These are phyloP conservation scores for Cytospora mali DNA, from an alignment of 2,329 filamentous ascomycete genomes.

Conservation along the genomic window DNA sequence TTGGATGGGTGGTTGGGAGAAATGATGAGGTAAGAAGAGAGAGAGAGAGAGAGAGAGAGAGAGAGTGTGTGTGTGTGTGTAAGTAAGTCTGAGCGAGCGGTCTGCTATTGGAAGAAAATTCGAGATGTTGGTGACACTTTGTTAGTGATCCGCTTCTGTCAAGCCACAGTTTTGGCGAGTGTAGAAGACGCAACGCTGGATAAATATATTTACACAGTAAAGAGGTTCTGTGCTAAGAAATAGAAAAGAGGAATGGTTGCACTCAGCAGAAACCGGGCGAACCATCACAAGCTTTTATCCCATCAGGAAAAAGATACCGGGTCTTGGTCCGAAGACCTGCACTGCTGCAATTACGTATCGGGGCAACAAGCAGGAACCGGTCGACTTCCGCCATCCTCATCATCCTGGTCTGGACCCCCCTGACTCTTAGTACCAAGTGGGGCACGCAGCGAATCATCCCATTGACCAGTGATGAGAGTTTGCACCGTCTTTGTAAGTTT, in stretches of 20 bases:
- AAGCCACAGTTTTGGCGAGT: neutral
- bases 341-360: neutral
- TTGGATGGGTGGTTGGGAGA: neutral
- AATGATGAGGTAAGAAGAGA: neutral
- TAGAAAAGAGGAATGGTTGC: neutral
- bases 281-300: neutral
- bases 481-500: neutral
- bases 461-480: neutral
- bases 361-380: conserved; percentile 1
- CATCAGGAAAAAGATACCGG: neutral
- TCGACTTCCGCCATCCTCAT: neutral
- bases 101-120: too few relatives aligned
- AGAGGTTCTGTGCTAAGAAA: neutral
- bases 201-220: neutral
- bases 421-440: neutral
- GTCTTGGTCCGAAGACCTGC: neutral
- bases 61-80: neutral
- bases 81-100: neutral
- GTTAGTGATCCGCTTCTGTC: neutral
- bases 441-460: neutral
- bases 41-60: too few relatives aligned
- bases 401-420: neutral
- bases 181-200: too few relatives aligned
- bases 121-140: neutral
- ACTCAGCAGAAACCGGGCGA: neutral